Evolutionary conservation across 2,329 filamentous ascomycete species (phyloP).

Genomic region (Colletotrichum lindemuthianum): DNA sequence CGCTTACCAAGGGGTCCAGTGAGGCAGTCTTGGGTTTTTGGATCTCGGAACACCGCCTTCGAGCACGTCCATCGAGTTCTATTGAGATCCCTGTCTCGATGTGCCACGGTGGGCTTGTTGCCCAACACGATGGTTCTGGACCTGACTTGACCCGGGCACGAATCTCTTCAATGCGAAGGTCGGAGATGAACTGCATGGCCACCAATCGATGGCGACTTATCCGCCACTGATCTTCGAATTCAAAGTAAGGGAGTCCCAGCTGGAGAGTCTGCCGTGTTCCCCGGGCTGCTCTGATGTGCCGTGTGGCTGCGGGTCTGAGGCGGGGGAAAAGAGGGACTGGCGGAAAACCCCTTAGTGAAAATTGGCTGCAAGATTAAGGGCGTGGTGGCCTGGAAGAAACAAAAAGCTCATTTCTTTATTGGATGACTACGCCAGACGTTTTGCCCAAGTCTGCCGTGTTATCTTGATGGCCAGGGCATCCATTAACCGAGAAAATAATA

Average conservation of each 20-base stretch:
- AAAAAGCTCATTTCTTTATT: slow-evolving; percentile 25
- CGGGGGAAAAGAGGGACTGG: slow-evolving; percentile 10
- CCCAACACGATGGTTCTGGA: not conserved
- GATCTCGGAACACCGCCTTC: not conserved
- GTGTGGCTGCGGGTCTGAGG: slow-evolving; percentile 21
- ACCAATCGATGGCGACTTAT: not conserved
- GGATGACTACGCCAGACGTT: slow-evolving; percentile 2
- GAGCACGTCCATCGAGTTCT: slow-evolving; percentile 7
- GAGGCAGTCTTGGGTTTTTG: not conserved
- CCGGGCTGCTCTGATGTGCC: slow-evolving; percentile 24
- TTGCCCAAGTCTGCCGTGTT: not conserved
- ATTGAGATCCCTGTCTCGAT: not conserved
- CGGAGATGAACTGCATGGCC: slow-evolving; percentile 22
- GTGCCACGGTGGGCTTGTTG: slow-evolving; percentile 2
- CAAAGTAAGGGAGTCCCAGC: slow-evolving; percentile 1
- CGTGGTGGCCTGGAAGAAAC: slow-evolving; percentile 17
- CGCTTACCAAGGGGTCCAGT: not conserved
- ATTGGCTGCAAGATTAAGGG: slow-evolving; percentile 26
- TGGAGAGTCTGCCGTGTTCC: slow-evolving; percentile 23
- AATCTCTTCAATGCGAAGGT: slow-evolving; percentile 3
- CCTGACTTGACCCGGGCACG: not conserved
- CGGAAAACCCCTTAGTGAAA: slow-evolving; percentile 20
- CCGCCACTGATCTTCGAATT: slow-evolving; percentile 1
- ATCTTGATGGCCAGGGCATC: slow-evolving; percentile 5
- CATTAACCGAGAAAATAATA: slow-evolving; percentile 3